These are phyloP conservation scores for Rhododendron ferrugineum DNA, from an alignment of 148 eudicot genomes.

Conservation along the genomic window DNA sequence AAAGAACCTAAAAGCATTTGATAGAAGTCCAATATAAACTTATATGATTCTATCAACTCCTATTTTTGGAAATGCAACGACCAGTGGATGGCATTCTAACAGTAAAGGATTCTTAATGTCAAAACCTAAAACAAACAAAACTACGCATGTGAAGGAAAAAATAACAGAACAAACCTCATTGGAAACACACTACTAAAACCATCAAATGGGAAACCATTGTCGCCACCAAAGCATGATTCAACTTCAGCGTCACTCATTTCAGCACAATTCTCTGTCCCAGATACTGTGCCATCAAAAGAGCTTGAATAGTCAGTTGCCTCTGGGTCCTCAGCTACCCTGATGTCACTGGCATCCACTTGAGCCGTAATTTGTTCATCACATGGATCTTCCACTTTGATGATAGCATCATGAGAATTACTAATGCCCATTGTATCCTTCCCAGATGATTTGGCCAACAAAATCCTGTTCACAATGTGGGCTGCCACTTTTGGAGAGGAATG, in stretches of 20 bases:
- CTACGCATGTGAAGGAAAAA: not conserved
- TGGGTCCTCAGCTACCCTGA: conserved; percentile 41
- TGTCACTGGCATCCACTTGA: conserved; percentile 21
- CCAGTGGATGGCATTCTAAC: not conserved
- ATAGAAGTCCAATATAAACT: conserved; percentile 2
- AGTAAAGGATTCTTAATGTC: not conserved
- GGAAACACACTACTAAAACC: conserved; percentile 39
- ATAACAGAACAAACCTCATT: conserved; percentile 39
- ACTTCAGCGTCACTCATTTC: conserved; percentile 79
- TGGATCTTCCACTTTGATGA: conserved; percentile 31
- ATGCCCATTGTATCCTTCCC: conserved; percentile 27
- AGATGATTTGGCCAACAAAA: conserved; percentile 19
- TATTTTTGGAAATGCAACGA: not conserved
- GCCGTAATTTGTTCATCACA: conserved; percentile 33
- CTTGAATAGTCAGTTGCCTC: conserved; percentile 92
- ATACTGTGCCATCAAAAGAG: conserved; percentile 74
- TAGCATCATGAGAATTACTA: conserved; percentile 33
- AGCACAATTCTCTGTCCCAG: conserved; percentile 54
- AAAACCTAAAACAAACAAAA: not conserved
- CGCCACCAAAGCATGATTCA: conserved; percentile 58
- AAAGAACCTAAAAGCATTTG: not conserved
- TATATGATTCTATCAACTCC: not conserved
- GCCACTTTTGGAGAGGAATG: conserved; percentile 11
- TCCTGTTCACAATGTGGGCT: conserved; percentile 21
- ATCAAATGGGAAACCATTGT: conserved; percentile 41